These are phyloP conservation scores for Daldinia childiae DNA, from an alignment of 495 filamentous ascomycete species.

Conservation along the genomic window DNA sequence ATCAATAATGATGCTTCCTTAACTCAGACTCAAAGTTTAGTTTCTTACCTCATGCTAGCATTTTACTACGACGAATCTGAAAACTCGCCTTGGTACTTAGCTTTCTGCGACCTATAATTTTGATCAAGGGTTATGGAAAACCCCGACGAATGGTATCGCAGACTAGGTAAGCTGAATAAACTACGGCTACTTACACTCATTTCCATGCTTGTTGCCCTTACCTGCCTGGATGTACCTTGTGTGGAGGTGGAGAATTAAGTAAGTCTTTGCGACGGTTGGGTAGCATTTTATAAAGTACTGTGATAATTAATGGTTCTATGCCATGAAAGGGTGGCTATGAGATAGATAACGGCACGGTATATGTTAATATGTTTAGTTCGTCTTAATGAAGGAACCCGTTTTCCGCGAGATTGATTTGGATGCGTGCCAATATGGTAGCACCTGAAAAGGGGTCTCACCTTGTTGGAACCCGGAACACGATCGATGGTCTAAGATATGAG, in stretches of 20 bases:
- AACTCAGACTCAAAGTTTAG: neutral
- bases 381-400: slow-evolving; percentile 13
- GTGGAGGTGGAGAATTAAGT: slow-evolving; percentile 9
- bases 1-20: neutral
- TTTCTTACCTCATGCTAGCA: too few species aligned
- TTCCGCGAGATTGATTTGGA: slow-evolving; percentile 6
- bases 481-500: slow-evolving; percentile 22
- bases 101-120: neutral
- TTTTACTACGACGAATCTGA: neutral
- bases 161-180: slow-evolving; percentile 3
- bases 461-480: slow-evolving; percentile 12
- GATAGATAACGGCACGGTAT: neutral
- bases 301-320: slow-evolving; percentile 3
- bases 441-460: slow-evolving; percentile 28
- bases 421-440: slow-evolving; percentile 18
- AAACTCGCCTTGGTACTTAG: neutral
- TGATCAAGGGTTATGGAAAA: slow-evolving; percentile 5
- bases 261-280: slow-evolving; percentile 13
- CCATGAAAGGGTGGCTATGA: neutral
- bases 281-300: slow-evolving; percentile 5
- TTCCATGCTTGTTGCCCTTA: slow-evolving; percentile 26
- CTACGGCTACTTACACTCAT: slow-evolving; percentile 16
- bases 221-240: slow-evolving; percentile 5
- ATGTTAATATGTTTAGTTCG: slow-evolving; percentile 9
- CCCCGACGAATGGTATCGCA: slow-evolving; percentile 23